A percentile compares a stretch with the other conserved stretches of the same genome.
Conservation (phyloP, 257 asterid genomes). For the Marsdenia floribunda region DNA sequence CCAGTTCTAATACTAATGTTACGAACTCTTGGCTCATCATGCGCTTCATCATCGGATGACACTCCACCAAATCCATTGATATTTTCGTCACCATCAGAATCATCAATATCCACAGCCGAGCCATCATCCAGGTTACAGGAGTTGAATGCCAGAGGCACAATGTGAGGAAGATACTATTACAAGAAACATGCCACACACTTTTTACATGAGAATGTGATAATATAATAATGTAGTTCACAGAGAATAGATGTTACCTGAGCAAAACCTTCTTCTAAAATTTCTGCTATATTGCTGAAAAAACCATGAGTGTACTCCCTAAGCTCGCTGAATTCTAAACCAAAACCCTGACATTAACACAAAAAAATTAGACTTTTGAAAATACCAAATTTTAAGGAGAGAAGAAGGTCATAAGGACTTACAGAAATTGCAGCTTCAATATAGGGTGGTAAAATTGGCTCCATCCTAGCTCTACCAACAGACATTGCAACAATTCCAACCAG, state of each 20-base stretch:
- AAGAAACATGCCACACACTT: slow-evolving; percentile 9
- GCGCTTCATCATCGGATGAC: slow-evolving; percentile 98
- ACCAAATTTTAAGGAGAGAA: slow-evolving; percentile 8
- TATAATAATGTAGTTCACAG: not conserved
- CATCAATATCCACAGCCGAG: slow-evolving; percentile 93
- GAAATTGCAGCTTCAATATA: slow-evolving; percentile 92
- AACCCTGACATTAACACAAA: slow-evolving; percentile 58
- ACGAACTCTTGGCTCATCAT: slow-evolving; percentile 93
- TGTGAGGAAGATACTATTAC: slow-evolving; percentile 90
- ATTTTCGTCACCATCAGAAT: slow-evolving; percentile 73
- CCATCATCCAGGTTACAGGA: slow-evolving; percentile 99
- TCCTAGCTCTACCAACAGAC: slow-evolving; percentile 87
- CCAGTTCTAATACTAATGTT: slow-evolving; percentile 97
- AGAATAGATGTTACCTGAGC: slow-evolving; percentile 53
- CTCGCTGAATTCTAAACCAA: slow-evolving; percentile 84
- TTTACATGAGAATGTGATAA: not conserved
- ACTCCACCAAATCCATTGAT: slow-evolving; percentile 82
- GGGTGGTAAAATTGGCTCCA: slow-evolving; percentile 87
- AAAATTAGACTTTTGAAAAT: slow-evolving; percentile 15
- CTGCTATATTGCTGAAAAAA: slow-evolving; percentile 91
- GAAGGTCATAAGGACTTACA: slow-evolving; percentile 35
- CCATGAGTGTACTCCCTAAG: slow-evolving; percentile 99
- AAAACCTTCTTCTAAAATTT: slow-evolving; percentile 85
- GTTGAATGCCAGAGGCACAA: slow-evolving; percentile 72
- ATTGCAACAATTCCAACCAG: slow-evolving; percentile 91